Evolutionary conservation across 1,284 basidiomycete genomes (phyloP), one percentile per base, ranked within the genome.

Genomic region (Naganishia sp.): DNA sequence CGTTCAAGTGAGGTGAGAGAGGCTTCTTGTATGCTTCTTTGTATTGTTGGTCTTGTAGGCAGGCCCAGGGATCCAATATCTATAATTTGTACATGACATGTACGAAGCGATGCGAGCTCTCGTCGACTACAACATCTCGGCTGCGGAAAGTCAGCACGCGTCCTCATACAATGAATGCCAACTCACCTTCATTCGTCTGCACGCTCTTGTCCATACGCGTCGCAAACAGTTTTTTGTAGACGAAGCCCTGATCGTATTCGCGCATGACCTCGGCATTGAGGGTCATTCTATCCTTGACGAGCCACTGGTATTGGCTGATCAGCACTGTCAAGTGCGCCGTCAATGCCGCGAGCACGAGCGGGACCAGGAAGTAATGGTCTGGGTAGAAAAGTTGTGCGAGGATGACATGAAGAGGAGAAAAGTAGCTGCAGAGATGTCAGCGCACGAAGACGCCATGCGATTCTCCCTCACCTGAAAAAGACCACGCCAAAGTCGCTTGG

Each of bases 191-290:
- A 53, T 75, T 71, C 0, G 78, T 80, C 60, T 75, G 74, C 3
- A 75, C 73, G 15, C 73, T 71, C 42, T 75, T 68, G 69, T 80
- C 79, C 28, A 76, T 74, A 63, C 65, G 72, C 28, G 71, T 68
- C 6, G 73, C 71, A 67, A 77, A 79, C 25, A 80, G 63, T 58
- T 71, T 71, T 52, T 74, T 75, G 63, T 78, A 79, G 5, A 79
- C 79, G 54, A 80, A 80, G 47, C 77, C 68, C 54, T 72, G 71
- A 67, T 79, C 78, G 61, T 80, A 79, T 70, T 80, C 79, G 56
- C 75, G 70, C 78, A 79, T 79, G 31, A 80, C 79, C 67, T 80
- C 78, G 21, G 77, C 74, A 21, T 70, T 71, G 32, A 80, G 71
- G 17, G 78, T 56, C 75, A 76, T 75, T 47, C 75, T 71, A 61